phyloP scores from a whole-genome alignment of 148 eudicot species.

The Arbutus unedo region DNA sequence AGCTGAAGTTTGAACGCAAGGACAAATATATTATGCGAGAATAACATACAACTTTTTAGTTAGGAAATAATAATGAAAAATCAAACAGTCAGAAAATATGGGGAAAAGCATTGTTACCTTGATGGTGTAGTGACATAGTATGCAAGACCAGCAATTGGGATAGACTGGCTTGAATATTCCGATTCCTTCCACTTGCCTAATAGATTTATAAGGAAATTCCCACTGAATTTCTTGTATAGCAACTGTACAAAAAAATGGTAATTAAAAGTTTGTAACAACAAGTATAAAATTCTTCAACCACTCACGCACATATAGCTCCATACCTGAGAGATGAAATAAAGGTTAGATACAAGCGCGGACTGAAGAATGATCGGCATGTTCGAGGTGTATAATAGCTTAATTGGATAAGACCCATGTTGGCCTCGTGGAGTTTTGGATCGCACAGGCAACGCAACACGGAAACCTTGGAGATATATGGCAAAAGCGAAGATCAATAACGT shows the following conservation, averaged over 20 bases:
- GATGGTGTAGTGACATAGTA: constrained; percentile 84
- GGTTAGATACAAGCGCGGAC: constrained; percentile 84
- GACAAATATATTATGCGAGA: background rate
- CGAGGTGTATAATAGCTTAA: constrained; percentile 87
- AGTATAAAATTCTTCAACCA: background rate
- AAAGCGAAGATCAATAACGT: constrained; percentile 70
- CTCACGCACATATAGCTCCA: background rate
- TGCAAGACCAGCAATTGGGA: constrained; percentile 92
- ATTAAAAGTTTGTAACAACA: too few species aligned
- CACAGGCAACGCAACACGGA: constrained; percentile 81
- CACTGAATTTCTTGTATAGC: constrained; percentile 62
- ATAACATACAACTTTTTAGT: background rate
- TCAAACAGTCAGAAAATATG: background rate
- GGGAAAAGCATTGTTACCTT: constrained; percentile 33
- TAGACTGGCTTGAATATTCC: constrained; percentile 69
- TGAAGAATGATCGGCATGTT: constrained; percentile 94
- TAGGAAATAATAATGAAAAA: background rate
- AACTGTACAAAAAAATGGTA: constrained; percentile 48
- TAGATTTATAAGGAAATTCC: constrained; percentile 62
- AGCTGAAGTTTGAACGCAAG: too few species aligned
- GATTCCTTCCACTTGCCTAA: constrained; percentile 85
- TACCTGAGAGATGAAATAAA: constrained; percentile 87
- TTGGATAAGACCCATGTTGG: constrained; percentile 83
- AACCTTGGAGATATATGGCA: constrained; percentile 85
- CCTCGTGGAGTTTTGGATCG: constrained; percentile 90